Conservation (phyloP, 176 grass and related monocot genomes). For the Aegilops sharonensis region DNA sequence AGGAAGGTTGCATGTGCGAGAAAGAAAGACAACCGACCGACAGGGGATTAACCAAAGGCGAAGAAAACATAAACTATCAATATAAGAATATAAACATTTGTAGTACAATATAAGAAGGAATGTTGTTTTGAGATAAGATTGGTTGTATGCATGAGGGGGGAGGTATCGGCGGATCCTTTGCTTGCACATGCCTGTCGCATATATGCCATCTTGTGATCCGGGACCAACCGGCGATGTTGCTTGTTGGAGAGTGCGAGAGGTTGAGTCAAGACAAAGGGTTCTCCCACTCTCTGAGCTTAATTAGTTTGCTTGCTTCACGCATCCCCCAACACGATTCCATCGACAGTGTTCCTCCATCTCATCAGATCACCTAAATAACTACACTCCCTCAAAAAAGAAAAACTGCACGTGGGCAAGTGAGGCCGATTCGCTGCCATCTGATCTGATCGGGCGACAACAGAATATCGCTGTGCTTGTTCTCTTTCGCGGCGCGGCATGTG, state of each 20-base stretch:
- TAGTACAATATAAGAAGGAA: background rate
- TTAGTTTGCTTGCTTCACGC: background rate
- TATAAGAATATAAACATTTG: too few relatives aligned
- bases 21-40: too few relatives aligned
- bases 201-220: too few relatives aligned
- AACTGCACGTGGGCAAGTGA: background rate
- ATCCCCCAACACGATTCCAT: background rate
- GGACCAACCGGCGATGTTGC: background rate
- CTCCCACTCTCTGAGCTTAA: background rate
- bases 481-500: background rate
- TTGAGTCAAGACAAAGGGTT: background rate
- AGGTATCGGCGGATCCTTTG: too few relatives aligned
- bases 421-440: too few relatives aligned
- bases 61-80: too few relatives aligned
- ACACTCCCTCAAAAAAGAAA: too few relatives aligned
- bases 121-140: background rate
- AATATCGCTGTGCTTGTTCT: background rate
- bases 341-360: too few relatives aligned
- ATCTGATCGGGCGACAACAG: background rate
- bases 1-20: too few relatives aligned
- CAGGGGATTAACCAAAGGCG: too few relatives aligned
- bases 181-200: background rate
- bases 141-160: background rate
- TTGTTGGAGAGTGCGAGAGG: background rate
- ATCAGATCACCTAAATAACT: too few relatives aligned